Conservation (phyloP, 2,329 filamentous ascomycete species). For the Aspergillus brasiliensis region DNA sequence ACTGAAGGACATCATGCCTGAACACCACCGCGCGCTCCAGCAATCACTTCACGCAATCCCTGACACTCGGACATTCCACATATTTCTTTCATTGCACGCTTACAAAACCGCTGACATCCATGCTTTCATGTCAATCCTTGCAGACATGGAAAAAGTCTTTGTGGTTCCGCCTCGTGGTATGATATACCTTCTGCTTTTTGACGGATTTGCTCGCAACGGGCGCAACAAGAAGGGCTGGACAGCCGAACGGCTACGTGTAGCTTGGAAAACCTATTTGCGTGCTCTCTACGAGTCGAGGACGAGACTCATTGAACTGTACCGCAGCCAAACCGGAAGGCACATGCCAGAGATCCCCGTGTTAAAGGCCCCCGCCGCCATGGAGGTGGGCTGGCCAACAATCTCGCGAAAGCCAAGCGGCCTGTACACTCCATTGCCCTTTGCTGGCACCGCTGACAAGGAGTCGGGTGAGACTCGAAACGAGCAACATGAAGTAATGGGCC, state of each 20-base stretch:
- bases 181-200: constrained; percentile 79
- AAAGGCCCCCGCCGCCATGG: constrained; percentile 9
- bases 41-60: constrained; percentile 67
- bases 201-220: constrained; percentile 77
- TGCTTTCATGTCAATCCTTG: constrained; percentile 69
- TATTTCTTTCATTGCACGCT: constrained; percentile 76
- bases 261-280: constrained; percentile 66
- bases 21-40: constrained; percentile 65
- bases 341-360: constrained; percentile 36
- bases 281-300: constrained; percentile 40
- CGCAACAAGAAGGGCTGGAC: constrained; percentile 72
- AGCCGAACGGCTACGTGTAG: constrained; percentile 63
- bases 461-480: not conserved
- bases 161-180: constrained; percentile 70
- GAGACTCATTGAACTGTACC: constrained; percentile 25
- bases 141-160: constrained; percentile 73
- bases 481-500: not conserved
- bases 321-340: constrained; percentile 18
- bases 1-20: constrained; percentile 52
- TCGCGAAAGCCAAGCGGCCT: constrained; percentile 19
- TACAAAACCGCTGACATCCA: constrained; percentile 69
- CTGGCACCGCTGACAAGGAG: not conserved
- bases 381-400: constrained; percentile 6
- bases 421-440: constrained; percentile 31
- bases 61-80: constrained; percentile 75